Evolutionary conservation across 2,329 filamentous ascomycete genomes (phyloP).

Genomic region (Diplodia sapinea): DNA sequence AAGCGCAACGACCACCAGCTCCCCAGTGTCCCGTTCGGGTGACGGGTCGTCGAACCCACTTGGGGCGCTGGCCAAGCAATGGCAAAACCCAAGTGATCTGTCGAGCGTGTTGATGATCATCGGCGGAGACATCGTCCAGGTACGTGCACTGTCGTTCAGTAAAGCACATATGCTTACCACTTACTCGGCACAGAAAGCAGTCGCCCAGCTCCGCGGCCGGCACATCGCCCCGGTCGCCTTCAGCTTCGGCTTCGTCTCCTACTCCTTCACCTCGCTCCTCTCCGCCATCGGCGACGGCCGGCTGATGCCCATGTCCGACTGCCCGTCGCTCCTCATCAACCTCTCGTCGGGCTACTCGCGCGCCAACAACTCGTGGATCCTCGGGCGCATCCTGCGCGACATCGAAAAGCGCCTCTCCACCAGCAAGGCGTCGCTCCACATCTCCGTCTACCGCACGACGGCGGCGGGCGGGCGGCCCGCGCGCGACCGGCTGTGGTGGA

Average conservation of each 20-base stretch:
- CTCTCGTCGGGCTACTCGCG: not conserved
- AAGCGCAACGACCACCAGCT: not conserved
- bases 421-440: not conserved
- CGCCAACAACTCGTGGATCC: constrained; percentile 21
- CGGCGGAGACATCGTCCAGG: constrained; percentile 3
- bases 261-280: constrained; percentile 20
- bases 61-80: not conserved
- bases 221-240: not conserved
- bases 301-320: constrained; percentile 27
- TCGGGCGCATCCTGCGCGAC: constrained; percentile 27
- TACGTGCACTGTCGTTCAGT: not conserved
- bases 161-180: not conserved
- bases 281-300: constrained; percentile 25
- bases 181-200: not conserved
- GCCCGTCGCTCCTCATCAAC: constrained; percentile 10
- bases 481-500: not conserved
- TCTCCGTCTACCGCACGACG: constrained; percentile 13
- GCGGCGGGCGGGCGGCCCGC: not conserved
- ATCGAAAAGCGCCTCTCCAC: not conserved
- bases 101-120: constrained; percentile 7
- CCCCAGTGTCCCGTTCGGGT: not conserved
- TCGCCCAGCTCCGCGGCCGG: not conserved
- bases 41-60: not conserved
- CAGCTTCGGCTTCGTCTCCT: constrained; percentile 28
- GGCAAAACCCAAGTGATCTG: constrained; percentile 1